phyloP scores from a whole-genome alignment of 2,329 filamentous ascomycete species.

The Beauveria scarabaeidicola region DNA sequence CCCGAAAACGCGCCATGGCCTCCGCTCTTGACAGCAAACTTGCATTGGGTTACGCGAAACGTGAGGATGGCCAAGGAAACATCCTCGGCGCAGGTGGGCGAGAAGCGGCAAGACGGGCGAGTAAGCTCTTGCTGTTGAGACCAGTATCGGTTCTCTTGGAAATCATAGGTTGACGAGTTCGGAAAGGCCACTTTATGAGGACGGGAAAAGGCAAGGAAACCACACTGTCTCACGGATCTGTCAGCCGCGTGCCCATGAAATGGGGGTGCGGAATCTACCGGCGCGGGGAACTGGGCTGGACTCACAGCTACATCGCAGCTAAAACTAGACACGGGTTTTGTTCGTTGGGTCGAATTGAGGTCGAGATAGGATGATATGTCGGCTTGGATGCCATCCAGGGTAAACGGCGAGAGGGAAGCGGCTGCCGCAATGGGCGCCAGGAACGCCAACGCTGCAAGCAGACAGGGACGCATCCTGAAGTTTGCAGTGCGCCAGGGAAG shows the following conservation, averaged over 20 bases:
- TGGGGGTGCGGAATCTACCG: not conserved
- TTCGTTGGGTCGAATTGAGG: not conserved
- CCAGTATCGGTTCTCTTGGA: constrained; percentile 17
- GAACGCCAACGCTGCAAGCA: not conserved
- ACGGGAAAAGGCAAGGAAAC: constrained; percentile 15
- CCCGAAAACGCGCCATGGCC: constrained; percentile 24
- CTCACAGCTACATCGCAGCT: constrained; percentile 10
- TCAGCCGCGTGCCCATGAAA: not conserved
- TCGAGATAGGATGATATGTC: not conserved
- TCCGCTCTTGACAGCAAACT: constrained; percentile 25
- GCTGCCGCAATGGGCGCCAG: not conserved
- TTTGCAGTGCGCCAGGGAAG: not conserved
- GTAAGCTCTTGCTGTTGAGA: constrained; percentile 18
- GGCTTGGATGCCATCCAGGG: not conserved
- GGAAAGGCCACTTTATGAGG: constrained; percentile 14
- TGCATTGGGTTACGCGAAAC: constrained; percentile 19
- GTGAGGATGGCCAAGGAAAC: constrained; percentile 21
- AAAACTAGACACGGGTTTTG: not conserved
- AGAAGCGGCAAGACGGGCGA: constrained; percentile 18
- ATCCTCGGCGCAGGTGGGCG: constrained; percentile 17
- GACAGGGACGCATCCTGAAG: not conserved
- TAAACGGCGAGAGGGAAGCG: not conserved
- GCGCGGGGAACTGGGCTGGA: not conserved
- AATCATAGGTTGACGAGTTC: constrained; percentile 13
- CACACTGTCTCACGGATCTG: constrained; percentile 13